Conservation (phyloP, 164 flowering plant genomes). For the Protea cynaroides region DNA sequence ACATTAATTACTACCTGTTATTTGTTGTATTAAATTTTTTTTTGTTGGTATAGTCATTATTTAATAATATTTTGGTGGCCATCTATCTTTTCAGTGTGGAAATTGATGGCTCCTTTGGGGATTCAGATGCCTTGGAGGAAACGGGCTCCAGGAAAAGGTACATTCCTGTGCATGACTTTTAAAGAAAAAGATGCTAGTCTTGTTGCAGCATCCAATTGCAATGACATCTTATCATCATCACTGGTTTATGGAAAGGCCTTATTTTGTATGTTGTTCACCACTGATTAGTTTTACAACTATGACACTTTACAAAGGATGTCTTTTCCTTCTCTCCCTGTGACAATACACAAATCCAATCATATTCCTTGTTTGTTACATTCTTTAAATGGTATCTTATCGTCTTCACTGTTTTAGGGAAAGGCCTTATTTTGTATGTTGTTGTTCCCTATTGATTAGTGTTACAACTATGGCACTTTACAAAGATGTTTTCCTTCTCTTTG, state of each 20-base stretch:
- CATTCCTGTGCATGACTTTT: background rate
- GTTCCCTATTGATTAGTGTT: background rate
- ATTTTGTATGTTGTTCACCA: background rate
- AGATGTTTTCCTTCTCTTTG: background rate
- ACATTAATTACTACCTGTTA: too few species aligned
- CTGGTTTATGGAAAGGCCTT: background rate
- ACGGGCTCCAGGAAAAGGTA: slow-evolving; percentile 56
- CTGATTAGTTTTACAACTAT: background rate
- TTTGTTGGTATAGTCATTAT: too few species aligned
- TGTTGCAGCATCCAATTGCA: background rate
- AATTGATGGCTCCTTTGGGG: slow-evolving; percentile 37
- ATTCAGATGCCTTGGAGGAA: slow-evolving; percentile 39
- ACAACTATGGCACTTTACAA: background rate
- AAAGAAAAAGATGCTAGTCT: background rate
- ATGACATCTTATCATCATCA: too few species aligned
- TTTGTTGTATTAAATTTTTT: too few species aligned
- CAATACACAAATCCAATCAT: too few species aligned
- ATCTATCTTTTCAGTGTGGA: slow-evolving; percentile 30
- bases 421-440: background rate
- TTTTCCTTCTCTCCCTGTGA: background rate
- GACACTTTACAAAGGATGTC: background rate
- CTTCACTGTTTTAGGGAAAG: background rate
- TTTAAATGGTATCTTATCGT: background rate
- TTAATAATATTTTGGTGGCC: too few species aligned
- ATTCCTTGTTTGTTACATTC: background rate